These are phyloP conservation scores for Annona squamosa DNA, from an alignment of 164 flowering plant species.

Conservation along the genomic window DNA sequence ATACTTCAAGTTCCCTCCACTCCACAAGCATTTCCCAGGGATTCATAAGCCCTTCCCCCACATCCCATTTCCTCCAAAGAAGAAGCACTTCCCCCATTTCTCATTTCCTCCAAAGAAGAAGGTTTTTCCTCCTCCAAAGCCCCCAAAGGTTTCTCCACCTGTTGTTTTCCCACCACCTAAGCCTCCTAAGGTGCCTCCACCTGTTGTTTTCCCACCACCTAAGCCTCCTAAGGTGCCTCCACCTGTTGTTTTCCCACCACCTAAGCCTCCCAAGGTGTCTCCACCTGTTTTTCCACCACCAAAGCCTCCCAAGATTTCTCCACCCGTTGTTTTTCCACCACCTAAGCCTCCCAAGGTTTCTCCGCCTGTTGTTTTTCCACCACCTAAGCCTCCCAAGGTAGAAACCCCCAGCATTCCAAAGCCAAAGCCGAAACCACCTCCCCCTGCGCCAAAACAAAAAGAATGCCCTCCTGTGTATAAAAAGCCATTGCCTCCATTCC, in stretches of 20 bases:
- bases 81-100: background rate
- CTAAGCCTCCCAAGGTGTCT: background rate
- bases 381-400: background rate
- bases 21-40: constrained; percentile 5
- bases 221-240: background rate
- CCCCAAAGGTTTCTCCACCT: background rate
- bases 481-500: constrained; percentile 1
- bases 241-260: background rate
- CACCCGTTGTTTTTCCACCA: background rate
- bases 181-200: background rate
- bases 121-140: background rate
- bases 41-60: background rate
- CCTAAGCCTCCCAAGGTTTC: background rate
- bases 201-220: background rate
- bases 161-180: background rate
- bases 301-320: background rate
- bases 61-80: constrained; percentile 2
- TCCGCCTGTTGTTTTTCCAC: constrained; percentile 4
- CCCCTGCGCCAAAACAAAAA: background rate
- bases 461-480: background rate
- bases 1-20: constrained; percentile 27
- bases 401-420: background rate
- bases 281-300: background rate
- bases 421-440: background rate
- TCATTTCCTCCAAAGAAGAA: background rate